A percentile compares a stretch with the other conserved stretches of the same genome.
phyloP scores from a whole-genome alignment of 805 yeast genomes.

The Saturnispora dispora region DNA sequence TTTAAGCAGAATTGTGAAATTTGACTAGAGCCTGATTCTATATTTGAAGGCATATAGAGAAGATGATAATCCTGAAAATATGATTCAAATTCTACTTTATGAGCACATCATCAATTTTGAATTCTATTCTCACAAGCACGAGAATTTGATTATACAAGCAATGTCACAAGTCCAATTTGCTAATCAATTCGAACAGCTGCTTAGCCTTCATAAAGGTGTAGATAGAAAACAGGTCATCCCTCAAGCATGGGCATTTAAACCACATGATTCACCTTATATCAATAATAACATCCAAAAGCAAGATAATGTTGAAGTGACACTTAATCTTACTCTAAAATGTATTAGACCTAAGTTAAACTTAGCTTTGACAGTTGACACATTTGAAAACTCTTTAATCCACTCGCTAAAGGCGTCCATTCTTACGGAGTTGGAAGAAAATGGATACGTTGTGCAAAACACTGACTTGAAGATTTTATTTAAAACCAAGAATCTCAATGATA shows the following conservation, averaged over 20 bases:
- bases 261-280: not conserved
- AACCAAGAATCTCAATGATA: conserved; percentile 42
- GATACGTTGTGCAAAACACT: conserved; percentile 21
- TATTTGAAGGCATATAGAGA: too few species aligned
- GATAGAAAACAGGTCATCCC: conserved; percentile 17
- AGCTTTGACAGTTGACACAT: conserved; percentile 8
- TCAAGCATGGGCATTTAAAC: not conserved
- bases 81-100: not conserved
- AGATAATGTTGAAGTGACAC: not conserved
- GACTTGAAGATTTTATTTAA: conserved; percentile 41
- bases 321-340: conserved; percentile 40
- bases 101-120: not conserved
- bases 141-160: not conserved
- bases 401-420: conserved; percentile 29
- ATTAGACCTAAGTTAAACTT: conserved; percentile 59
- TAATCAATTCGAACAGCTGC: conserved; percentile 1
- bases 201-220: not conserved
- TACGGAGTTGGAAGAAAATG: conserved; percentile 20
- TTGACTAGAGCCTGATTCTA: too few species aligned
- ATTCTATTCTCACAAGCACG: not conserved
- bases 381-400: conserved; percentile 24
- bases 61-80: not conserved
- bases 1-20: too few species aligned
- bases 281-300: not conserved
- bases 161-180: conserved; percentile 7